Evolutionary conservation across 768 basidiomycete genomes (phyloP), one percentile per base, ranked within the genome.

Genomic region (Amanita rubescens): DNA sequence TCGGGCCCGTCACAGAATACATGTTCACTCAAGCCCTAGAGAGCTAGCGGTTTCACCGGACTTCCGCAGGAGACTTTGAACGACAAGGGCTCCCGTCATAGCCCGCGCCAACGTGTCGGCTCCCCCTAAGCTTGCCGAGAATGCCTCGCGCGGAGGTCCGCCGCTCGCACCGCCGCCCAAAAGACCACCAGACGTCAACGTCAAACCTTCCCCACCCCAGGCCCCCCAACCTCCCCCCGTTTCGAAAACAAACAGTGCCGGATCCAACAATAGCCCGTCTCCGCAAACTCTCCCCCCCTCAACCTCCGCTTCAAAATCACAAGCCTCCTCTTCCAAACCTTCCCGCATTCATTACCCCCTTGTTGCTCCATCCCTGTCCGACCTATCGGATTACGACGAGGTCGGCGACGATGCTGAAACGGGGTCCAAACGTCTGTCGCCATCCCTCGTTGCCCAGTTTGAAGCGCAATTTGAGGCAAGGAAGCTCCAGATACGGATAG

Each of bases 401-500:
- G 63, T 68, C 39, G 64, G 66, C 37, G 63, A 64, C 20, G 59
- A 63, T 55, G 56, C 33, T 32, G 34, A 46, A 46, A 46, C 44
- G 10, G 44, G 38, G 14, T 7, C 30, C 5, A 33, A 53, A 25
- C 44, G 30, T 11, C 52, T 20, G 3, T 55, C 65, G 51, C 57
- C 70, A 60, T 59, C 60, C 62, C 50, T 63, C 63, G 39, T 67
- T 69, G 45, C 67, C 63, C 35, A 64, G 59, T 25, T 58, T 59
- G 43, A 67, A 30, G 65, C 65, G 8, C 69, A 72, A 9, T 75
- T 75, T 44, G 72, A 73, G 50, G 63, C 64, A 32, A 75, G 70
- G 62, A 77, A 78, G 55, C 71, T 76, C 64, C 63, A 72, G 19
- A 69, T 70, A 2, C 74, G 78, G 50, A 65, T 76, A 55, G 47